These are phyloP conservation scores for Flaveria bidentis DNA, from an alignment of 129 eudicot genomes.

Conservation along the genomic window DNA sequence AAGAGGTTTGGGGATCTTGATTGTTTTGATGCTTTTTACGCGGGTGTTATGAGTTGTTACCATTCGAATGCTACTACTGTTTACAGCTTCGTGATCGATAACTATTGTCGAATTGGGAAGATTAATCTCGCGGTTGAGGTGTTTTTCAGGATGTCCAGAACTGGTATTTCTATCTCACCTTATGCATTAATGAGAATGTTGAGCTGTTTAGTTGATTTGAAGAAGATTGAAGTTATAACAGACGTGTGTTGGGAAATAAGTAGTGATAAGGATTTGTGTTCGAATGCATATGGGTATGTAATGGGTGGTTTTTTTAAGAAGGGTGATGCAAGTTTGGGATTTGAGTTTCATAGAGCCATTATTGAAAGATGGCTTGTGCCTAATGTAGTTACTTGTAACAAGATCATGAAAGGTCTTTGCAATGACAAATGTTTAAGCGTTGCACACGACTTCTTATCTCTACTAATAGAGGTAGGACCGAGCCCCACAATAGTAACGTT, in stretches of 20 bases:
- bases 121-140: conserved; percentile 46
- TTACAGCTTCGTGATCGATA: conserved; percentile 59
- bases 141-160: conserved; percentile 37
- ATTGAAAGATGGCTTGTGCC: conserved; percentile 35
- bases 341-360: conserved; percentile 47
- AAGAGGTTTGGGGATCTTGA: conserved; percentile 46
- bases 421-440: conserved; percentile 32
- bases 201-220: conserved; percentile 49
- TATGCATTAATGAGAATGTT: conserved; percentile 50
- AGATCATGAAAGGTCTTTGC: conserved; percentile 52
- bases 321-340: conserved; percentile 42
- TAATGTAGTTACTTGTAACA: conserved; percentile 60
- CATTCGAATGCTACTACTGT: conserved; percentile 49
- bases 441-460: conserved; percentile 45
- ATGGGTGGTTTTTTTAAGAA: conserved; percentile 53
- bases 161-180: conserved; percentile 43
- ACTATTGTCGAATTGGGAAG: conserved; percentile 56
- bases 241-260: conserved; percentile 34
- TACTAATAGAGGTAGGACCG: conserved; percentile 61
- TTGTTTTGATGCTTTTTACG: conserved; percentile 46
- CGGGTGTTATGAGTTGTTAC: conserved; percentile 40
- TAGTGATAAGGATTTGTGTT: conserved; percentile 24
- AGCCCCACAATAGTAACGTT: conserved; percentile 56
- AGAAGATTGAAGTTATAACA: conserved; percentile 29
- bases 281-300: conserved; percentile 53